These are phyloP conservation scores for Apiospora kogelbergensis DNA, from an alignment of 2,329 filamentous ascomycete species.

Conservation along the genomic window DNA sequence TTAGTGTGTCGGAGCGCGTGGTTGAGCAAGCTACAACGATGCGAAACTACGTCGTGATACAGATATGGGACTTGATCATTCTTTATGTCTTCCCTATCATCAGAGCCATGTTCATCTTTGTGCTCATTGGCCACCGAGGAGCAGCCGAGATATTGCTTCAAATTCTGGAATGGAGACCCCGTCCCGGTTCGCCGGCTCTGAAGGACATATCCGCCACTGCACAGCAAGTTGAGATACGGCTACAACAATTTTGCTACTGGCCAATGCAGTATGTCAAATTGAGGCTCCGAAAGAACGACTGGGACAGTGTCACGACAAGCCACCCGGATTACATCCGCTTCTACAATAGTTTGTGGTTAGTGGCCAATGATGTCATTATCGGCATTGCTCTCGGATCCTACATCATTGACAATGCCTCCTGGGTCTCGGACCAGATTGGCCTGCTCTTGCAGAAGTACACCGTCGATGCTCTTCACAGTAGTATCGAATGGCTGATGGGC, in stretches of 20 bases:
- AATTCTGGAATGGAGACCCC: conserved; percentile 80
- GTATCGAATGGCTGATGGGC: conserved; percentile 93
- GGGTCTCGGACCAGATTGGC: conserved; percentile 80
- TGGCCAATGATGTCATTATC: conserved; percentile 98
- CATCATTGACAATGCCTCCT: conserved; percentile 89
- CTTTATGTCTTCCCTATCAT: conserved; percentile 78
- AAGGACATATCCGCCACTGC: conserved; percentile 97
- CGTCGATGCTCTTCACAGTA: conserved; percentile 81
- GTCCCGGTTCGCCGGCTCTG: conserved; percentile 76
- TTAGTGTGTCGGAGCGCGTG: conserved; percentile 92
- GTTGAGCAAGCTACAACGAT: conserved; percentile 90
- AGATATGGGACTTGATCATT: conserved; percentile 69
- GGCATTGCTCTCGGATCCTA: conserved; percentile 95
- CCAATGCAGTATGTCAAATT: conserved; percentile 93
- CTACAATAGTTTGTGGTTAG: conserved; percentile 98
- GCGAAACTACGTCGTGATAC: conserved; percentile 70
- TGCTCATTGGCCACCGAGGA: conserved; percentile 76
- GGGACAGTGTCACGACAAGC: conserved; percentile 92
- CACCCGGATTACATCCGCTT: conserved; percentile 98
- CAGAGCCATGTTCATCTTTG: conserved; percentile 70
- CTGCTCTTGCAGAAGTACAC: conserved; percentile 77
- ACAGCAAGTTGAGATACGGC: conserved; percentile 93
- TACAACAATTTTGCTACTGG: conserved; percentile 99
- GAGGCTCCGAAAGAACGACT: conserved; percentile 84
- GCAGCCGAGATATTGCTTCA: conserved; percentile 76